Conservation (phyloP, 768 basidiomycete species). For the Amanita pallidorosea region DNA sequence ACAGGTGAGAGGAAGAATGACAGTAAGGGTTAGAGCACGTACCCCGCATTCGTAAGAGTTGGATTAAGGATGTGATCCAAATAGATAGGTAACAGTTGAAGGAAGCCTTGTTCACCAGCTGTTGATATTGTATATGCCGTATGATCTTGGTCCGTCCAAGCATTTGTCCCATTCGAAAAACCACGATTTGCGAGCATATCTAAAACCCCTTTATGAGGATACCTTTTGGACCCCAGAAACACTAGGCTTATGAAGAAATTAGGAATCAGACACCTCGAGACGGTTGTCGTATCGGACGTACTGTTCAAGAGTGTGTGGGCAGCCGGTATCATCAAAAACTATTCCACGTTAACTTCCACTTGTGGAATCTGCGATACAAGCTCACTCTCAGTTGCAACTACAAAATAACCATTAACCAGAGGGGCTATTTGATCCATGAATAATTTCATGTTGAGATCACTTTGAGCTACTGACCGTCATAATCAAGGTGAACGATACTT, state of each 20-base stretch:
- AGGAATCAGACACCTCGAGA: background rate
- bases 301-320: constrained; percentile 97
- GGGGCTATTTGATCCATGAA: constrained; percentile 43
- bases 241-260: constrained; percentile 44
- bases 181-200: constrained; percentile 93
- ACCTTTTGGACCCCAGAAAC: constrained; percentile 93
- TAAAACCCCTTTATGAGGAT: constrained; percentile 92
- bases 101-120: constrained; percentile 87
- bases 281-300: constrained; percentile 24
- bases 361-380: background rate
- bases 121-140: constrained; percentile 95
- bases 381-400: constrained; percentile 81
- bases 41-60: constrained; percentile 83
- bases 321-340: constrained; percentile 93
- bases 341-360: background rate
- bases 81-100: constrained; percentile 80
- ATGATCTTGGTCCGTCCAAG: constrained; percentile 95
- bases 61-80: constrained; percentile 96
- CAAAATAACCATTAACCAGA: constrained; percentile 86
- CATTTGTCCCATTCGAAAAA: constrained; percentile 86
- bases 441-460: constrained; percentile 5
- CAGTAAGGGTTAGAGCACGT: constrained; percentile 18
- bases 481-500: constrained; percentile 82
- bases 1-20: background rate
- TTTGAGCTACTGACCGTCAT: constrained; percentile 51